Conservation (phyloP, 2,329 filamentous ascomycete species). For the Rhynchosporium graminicola region DNA sequence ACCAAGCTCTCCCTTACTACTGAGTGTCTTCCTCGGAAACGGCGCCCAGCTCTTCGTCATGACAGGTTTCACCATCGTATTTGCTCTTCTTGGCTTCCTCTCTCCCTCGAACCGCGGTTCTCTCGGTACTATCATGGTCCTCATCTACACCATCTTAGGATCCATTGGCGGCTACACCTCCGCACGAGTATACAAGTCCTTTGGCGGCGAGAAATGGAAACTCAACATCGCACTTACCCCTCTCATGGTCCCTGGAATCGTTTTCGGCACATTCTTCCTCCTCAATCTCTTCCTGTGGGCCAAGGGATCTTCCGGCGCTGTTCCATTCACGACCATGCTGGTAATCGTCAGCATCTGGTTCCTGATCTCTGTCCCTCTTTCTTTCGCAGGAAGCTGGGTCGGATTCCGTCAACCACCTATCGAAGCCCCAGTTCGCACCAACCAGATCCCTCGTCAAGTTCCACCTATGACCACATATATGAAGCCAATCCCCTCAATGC, state of each 20-base stretch:
- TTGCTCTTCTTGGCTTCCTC: constrained; percentile 90
- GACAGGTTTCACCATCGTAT: constrained; percentile 90
- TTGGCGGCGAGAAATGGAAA: constrained; percentile 93
- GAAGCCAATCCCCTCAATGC: constrained; percentile 82
- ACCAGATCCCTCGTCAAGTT: constrained; percentile 97
- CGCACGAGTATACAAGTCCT: constrained; percentile 89
- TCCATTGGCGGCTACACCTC: constrained; percentile 92
- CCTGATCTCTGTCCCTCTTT: constrained; percentile 89
- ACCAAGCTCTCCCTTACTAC: constrained; percentile 77
- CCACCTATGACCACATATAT: constrained; percentile 83
- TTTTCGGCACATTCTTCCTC: constrained; percentile 88
- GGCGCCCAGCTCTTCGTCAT: constrained; percentile 97
- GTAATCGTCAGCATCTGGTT: constrained; percentile 95
- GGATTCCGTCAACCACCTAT: constrained; percentile 77
- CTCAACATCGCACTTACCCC: constrained; percentile 88
- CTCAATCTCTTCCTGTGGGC: constrained; percentile 97
- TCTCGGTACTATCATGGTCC: constrained; percentile 86
- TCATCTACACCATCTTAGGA: constrained; percentile 90
- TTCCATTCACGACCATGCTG: constrained; percentile 96
- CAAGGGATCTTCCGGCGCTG: constrained; percentile 86
- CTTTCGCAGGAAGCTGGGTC: constrained; percentile 86
- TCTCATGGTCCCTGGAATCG: constrained; percentile 78
- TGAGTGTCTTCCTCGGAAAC: constrained; percentile 88
- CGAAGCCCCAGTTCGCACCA: constrained; percentile 84
- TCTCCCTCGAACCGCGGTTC: constrained; percentile 95